phyloP scores from a whole-genome alignment of 495 filamentous ascomycete genomes.

The Chaetomium tenue region DNA sequence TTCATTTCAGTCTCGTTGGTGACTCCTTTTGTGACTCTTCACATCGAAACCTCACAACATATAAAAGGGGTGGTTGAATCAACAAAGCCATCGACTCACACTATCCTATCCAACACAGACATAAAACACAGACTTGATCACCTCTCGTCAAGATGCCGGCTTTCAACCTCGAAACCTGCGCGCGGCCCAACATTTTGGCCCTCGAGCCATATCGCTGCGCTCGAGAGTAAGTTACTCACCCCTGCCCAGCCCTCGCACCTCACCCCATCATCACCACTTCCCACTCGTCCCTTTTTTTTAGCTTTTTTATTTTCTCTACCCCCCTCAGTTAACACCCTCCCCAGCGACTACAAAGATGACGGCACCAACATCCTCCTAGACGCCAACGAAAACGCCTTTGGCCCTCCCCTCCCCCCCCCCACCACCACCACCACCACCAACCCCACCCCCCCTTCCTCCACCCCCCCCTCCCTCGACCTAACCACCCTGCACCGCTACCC shows the following conservation, averaged over 20 bases:
- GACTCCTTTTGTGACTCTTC: conserved; percentile 30
- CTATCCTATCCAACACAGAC: background rate
- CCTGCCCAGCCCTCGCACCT: conserved; percentile 17
- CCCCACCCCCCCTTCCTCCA: conserved; percentile 21
- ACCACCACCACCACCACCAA: conserved; percentile 23
- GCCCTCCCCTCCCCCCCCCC: conserved; percentile 57
- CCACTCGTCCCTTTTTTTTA: conserved; percentile 32
- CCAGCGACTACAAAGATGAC: conserved; percentile 97
- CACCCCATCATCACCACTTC: background rate
- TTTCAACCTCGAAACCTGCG: conserved; percentile 78
- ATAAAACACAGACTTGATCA: background rate
- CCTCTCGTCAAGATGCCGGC: conserved; percentile 40
- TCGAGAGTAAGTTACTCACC: conserved; percentile 61
- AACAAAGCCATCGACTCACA: background rate
- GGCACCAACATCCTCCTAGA: conserved; percentile 95
- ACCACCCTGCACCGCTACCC: conserved; percentile 88
- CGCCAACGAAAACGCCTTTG: conserved; percentile 96
- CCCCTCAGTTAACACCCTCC: conserved; percentile 7
- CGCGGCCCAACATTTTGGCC: conserved; percentile 76
- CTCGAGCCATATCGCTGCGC: conserved; percentile 83
- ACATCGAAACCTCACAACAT: background rate
- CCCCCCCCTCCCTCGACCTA: conserved; percentile 59
- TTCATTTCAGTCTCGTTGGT: conserved; percentile 14
- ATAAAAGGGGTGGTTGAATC: background rate
- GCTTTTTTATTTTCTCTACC: conserved; percentile 39